Conservation (phyloP, 1,284 basidiomycete species). For the Stereum hirsutum region DNA sequence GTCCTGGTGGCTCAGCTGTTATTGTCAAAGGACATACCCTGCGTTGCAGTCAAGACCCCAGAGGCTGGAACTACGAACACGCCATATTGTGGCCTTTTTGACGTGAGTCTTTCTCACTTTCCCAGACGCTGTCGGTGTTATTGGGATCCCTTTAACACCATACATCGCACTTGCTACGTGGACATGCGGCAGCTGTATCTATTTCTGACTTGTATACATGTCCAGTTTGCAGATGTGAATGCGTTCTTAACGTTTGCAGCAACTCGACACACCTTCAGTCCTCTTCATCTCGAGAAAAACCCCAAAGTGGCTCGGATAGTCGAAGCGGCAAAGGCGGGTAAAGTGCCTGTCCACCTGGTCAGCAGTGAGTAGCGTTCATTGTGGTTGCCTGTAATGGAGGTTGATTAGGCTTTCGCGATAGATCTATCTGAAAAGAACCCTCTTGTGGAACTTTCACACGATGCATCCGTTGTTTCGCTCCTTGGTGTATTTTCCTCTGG, state of each 20-base stretch:
- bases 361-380: slow-evolving; percentile 43
- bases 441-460: slow-evolving; percentile 49
- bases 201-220: not conserved
- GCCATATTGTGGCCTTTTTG: slow-evolving; percentile 58
- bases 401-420: slow-evolving; percentile 20
- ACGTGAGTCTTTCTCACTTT: slow-evolving; percentile 35
- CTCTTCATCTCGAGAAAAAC: slow-evolving; percentile 49
- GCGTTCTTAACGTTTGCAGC: slow-evolving; percentile 74
- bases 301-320: slow-evolving; percentile 57
- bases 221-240: slow-evolving; percentile 72
- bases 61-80: slow-evolving; percentile 13
- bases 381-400: not conserved
- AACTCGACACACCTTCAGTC: slow-evolving; percentile 54
- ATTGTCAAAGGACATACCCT: slow-evolving; percentile 49
- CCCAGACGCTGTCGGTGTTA: not conserved
- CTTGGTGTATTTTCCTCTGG: slow-evolving; percentile 60
- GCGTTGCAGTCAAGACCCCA: slow-evolving; percentile 47
- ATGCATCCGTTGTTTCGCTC: slow-evolving; percentile 53
- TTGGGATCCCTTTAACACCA: too few species aligned
- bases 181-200: not conserved
- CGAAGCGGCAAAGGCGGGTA: slow-evolving; percentile 59
- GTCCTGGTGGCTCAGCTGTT: slow-evolving; percentile 35
- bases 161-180: too few species aligned
- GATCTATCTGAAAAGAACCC: slow-evolving; percentile 79
- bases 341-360: slow-evolving; percentile 62